Conservation (phyloP, 164 flowering plant species). For the Vitis rotundifolia region DNA sequence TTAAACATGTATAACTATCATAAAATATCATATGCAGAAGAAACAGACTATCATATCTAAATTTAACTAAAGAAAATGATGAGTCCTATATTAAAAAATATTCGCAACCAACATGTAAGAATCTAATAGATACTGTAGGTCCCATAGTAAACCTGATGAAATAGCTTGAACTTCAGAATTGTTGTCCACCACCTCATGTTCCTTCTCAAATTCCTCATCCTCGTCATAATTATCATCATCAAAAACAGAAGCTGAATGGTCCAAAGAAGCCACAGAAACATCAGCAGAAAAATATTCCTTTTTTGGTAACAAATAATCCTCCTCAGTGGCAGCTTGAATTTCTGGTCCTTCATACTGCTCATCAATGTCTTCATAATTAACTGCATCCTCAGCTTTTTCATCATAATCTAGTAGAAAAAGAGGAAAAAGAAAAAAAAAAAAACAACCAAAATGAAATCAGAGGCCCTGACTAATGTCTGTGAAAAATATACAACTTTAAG, state of each 20-base stretch:
- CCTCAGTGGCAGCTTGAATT: slow-evolving; percentile 70
- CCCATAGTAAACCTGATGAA: slow-evolving; percentile 41
- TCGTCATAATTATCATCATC: slow-evolving; percentile 98
- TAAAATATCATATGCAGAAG: too few relatives aligned
- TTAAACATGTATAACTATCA: too few relatives aligned
- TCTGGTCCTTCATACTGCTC: slow-evolving; percentile 99
- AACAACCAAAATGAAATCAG: slow-evolving; percentile 2
- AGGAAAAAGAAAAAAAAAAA: neutral
- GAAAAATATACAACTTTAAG: neutral
- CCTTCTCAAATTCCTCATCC: slow-evolving; percentile 62
- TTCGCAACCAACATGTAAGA: neutral
- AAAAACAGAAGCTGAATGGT: slow-evolving; percentile 51
- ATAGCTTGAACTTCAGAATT: slow-evolving; percentile 26
- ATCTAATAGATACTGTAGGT: neutral
- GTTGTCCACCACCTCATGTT: slow-evolving; percentile 36
- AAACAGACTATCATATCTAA: too few relatives aligned
- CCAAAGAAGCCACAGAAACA: slow-evolving; percentile 44
- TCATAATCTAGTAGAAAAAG: slow-evolving; percentile 65
- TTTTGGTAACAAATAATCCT: slow-evolving; percentile 76
- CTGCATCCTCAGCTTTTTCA: slow-evolving; percentile 93
- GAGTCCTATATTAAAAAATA: neutral
- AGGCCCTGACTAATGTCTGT: neutral
- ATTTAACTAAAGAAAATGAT: neutral
- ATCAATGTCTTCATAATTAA: slow-evolving; percentile 94
- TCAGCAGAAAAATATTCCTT: slow-evolving; percentile 60